Base-by-base conservation (phyloP, 768 basidiomycete genomes). In the Rhodotorula babjevae region DNA sequence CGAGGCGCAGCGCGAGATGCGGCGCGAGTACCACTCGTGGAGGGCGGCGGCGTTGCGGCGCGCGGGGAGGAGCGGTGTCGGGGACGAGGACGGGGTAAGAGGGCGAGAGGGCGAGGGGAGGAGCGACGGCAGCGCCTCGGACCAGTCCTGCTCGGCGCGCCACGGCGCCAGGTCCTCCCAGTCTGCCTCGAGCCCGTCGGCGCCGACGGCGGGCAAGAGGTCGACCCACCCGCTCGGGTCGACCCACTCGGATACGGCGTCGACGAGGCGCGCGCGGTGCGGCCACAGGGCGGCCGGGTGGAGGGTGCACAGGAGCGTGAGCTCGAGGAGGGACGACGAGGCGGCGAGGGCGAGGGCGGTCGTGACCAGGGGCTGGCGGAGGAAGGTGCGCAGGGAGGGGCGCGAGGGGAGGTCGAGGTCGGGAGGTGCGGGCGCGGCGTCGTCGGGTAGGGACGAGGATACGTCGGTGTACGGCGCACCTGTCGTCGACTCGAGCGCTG, bases 241-340 rank as follows among this genome's bases (percentile, higher is more conserved):
- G 16, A 84, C 82, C 81, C 92, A 87, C 76, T 87, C 86, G 46
- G 95, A 92, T 67, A 96, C 85, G 67, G 84, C 84, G 65, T 89
- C 86, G 64, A 94, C 83, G 61, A 97, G 85, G 44, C 80, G 76
- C 77, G 90, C 84, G 31, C 93, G 89, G 77, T 82, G 85, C 6
- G 89, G 88, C 85, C 87, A 90, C 46, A 96, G 81, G 40, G 80
- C 76, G 16, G 78, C 57, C n/a, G 80, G 79, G 79, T 93, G 90
- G 63, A 85, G 85, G 46, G 83, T 76, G 69, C 87, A 79, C 47
- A 97, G 83, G 49, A 86, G 82, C 25, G 80, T 82, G 52, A 94
- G 83, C 10, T 88, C 86, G 2, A 80, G 75, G 63, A 91, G 85
- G 64, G 86, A 83, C 74, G 87, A 85, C 46, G 82, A 81, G 0